Conservation (phyloP, 768 basidiomycete species). For the Tremella yokohamensis region DNA sequence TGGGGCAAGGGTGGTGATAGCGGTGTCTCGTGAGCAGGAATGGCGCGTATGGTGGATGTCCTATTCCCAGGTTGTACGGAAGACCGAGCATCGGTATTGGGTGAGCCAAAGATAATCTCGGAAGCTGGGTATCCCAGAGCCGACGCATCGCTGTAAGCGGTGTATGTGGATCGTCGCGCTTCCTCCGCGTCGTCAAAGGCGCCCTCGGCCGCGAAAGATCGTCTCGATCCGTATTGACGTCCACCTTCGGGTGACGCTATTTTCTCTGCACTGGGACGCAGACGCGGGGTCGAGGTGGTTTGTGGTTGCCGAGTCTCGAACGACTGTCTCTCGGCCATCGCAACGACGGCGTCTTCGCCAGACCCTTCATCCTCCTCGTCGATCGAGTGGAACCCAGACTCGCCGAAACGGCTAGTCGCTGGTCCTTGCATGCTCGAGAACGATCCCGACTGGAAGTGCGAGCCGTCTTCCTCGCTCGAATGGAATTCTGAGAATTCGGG, state of each 20-base stretch:
- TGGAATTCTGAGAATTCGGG: slow-evolving; percentile 46
- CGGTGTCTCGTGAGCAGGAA: slow-evolving; percentile 26
- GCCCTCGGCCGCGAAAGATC: slow-evolving; percentile 22
- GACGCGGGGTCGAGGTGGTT: slow-evolving; percentile 12
- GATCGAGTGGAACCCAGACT: slow-evolving; percentile 38
- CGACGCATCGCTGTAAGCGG: slow-evolving; percentile 28
- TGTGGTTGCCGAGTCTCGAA: slow-evolving; percentile 40
- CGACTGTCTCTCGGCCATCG: slow-evolving; percentile 44
- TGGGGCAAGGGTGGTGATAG: slow-evolving; percentile 48
- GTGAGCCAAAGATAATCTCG: slow-evolving; percentile 46
- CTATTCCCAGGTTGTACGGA: slow-evolving; percentile 10
- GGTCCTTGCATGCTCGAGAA: slow-evolving; percentile 8
- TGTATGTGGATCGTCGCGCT: slow-evolving; percentile 30
- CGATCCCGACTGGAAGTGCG: slow-evolving; percentile 35
- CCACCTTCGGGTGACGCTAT: slow-evolving; percentile 15
- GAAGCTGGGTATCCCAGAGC: slow-evolving; percentile 48
- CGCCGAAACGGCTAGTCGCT: slow-evolving; percentile 40
- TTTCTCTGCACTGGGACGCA: slow-evolving; percentile 28
- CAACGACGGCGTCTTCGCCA: slow-evolving; percentile 39
- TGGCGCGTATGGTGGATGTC: slow-evolving; percentile 41
- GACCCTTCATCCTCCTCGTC: slow-evolving; percentile 45
- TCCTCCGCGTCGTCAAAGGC: slow-evolving; percentile 46
- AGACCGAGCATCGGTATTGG: slow-evolving; percentile 22
- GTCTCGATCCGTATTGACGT: slow-evolving; percentile 11
- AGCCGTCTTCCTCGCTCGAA: slow-evolving; percentile 17